These are phyloP conservation scores for Acacia confusa DNA, from an alignment of 306 rosid genomes.

Conservation along the genomic window DNA sequence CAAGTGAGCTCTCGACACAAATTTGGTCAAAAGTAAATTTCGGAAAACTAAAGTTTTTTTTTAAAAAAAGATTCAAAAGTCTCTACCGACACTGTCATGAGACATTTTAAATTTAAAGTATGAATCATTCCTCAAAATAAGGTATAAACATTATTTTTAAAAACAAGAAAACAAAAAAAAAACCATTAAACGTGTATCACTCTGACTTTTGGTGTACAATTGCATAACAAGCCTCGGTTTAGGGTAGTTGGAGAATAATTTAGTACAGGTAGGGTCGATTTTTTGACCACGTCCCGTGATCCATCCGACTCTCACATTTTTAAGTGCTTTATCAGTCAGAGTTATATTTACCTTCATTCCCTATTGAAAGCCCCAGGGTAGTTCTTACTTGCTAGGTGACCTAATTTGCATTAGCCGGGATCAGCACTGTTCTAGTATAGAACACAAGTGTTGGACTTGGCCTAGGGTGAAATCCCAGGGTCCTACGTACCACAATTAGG, in stretches of 20 bases:
- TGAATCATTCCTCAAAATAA: neutral
- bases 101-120: neutral
- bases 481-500: too few species aligned
- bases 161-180: neutral
- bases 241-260: constrained; percentile 30
- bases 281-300: constrained; percentile 23
- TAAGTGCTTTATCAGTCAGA: neutral
- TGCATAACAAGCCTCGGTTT: neutral
- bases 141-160: neutral
- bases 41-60: neutral
- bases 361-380: neutral
- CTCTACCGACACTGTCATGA: too few species aligned
- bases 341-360: constrained; percentile 20
- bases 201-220: constrained; percentile 22
- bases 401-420: constrained; percentile 19
- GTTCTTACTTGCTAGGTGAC: constrained; percentile 16
- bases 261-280: neutral
- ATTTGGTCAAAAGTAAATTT: neutral
- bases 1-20: too few species aligned
- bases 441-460: too few species aligned
- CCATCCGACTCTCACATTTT: neutral
- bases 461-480: too few species aligned
- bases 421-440: too few species aligned
- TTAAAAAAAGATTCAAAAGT: neutral
- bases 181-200: constrained; percentile 18